These are phyloP conservation scores for Pichia kluyveri DNA, from an alignment of 805 yeast genomes.

Conservation along the genomic window DNA sequence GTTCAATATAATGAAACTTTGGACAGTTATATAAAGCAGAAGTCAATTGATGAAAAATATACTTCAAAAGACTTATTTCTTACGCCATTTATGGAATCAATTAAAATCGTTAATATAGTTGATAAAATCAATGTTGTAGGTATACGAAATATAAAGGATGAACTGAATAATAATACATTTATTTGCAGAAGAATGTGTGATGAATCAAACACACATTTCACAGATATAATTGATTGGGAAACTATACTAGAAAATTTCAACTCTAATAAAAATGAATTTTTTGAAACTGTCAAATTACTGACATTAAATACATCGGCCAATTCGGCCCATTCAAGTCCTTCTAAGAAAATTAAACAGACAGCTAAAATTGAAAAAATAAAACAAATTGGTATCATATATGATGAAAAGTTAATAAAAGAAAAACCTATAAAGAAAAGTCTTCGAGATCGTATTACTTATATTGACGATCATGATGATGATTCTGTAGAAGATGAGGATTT, in stretches of 20 bases:
- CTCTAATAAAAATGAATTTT: slow-evolving; percentile 24
- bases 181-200: slow-evolving; percentile 37
- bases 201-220: slow-evolving; percentile 25
- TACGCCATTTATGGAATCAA: slow-evolving; percentile 39
- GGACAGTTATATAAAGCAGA: slow-evolving; percentile 16
- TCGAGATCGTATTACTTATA: not conserved
- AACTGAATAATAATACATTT: slow-evolving; percentile 18
- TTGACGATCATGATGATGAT: not conserved
- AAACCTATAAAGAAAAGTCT: too few relatives aligned
- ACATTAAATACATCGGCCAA: slow-evolving; percentile 21
- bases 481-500: too few relatives aligned
- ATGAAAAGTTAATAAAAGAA: too few relatives aligned
- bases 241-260: slow-evolving; percentile 21
- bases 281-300: slow-evolving; percentile 22
- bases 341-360: not conserved
- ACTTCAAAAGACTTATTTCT: slow-evolving; percentile 42
- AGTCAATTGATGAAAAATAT: slow-evolving; percentile 16
- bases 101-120: slow-evolving; percentile 35
- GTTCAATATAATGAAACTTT: slow-evolving; percentile 30
- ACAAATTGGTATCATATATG: too few relatives aligned
- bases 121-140: slow-evolving; percentile 38
- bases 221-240: slow-evolving; percentile 32
- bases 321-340: not conserved
- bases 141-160: slow-evolving; percentile 13
- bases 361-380: too few relatives aligned